Conservation (phyloP, 495 filamentous ascomycete species). For the Talaromyces nanjingensis region DNA sequence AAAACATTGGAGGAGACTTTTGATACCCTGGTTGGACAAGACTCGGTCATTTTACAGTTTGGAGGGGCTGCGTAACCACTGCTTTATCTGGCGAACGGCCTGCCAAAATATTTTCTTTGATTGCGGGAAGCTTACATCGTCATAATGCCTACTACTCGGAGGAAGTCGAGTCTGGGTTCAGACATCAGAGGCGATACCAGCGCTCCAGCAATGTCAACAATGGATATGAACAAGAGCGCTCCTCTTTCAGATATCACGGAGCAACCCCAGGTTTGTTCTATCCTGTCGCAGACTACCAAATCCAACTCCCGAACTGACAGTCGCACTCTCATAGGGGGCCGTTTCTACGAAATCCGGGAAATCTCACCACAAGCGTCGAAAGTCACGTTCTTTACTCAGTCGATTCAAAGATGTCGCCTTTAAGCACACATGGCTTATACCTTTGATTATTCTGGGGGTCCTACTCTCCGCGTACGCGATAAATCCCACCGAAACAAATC, state of each 20-base stretch:
- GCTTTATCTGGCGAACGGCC: neutral
- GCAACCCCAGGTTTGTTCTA: constrained; percentile 1
- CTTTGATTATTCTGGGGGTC: constrained; percentile 60
- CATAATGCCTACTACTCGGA: constrained; percentile 36
- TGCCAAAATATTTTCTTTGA: neutral
- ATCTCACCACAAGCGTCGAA: constrained; percentile 40
- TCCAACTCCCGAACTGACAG: neutral
- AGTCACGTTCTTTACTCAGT: constrained; percentile 53
- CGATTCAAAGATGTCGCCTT: constrained; percentile 59
- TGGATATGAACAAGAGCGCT: constrained; percentile 43
- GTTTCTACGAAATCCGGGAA: constrained; percentile 27
- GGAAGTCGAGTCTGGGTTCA: constrained; percentile 43
- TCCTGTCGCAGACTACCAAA: neutral
- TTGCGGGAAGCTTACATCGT: neutral
- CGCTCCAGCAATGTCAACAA: constrained; percentile 46
- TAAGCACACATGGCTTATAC: constrained; percentile 75
- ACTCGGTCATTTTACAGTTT: neutral
- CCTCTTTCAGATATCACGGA: constrained; percentile 13
- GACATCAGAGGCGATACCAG: constrained; percentile 48
- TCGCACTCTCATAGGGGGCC: constrained; percentile 10
- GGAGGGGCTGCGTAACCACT: neutral
- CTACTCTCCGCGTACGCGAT: constrained; percentile 63
- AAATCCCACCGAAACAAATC: constrained; percentile 76
- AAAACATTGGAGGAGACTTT: neutral
- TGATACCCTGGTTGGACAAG: neutral